Conservation (phyloP, 2,329 filamentous ascomycete genomes). For the Ceratocystis harringtonii region DNA sequence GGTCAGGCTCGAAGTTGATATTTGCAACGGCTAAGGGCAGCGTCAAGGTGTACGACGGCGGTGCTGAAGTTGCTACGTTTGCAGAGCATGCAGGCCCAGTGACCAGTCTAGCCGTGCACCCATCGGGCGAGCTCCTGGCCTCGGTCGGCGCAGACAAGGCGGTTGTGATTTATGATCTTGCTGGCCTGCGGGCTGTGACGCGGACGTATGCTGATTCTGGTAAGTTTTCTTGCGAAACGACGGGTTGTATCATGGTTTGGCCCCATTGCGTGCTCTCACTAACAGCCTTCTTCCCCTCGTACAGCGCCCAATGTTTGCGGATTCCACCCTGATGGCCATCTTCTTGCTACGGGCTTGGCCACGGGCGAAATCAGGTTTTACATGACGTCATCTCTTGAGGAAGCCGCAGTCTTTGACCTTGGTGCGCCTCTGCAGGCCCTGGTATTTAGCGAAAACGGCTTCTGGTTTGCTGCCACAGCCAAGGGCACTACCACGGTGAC, state of each 20-base stretch:
- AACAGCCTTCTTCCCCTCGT: conserved; percentile 15
- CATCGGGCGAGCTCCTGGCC: conserved; percentile 66
- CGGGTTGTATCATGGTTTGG: neutral
- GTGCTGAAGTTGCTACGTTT: conserved; percentile 52
- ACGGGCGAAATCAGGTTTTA: conserved; percentile 77
- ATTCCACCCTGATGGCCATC: conserved; percentile 94
- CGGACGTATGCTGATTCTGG: conserved; percentile 68
- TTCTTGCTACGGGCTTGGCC: conserved; percentile 70
- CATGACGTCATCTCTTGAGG: conserved; percentile 64
- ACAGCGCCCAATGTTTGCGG: conserved; percentile 59
- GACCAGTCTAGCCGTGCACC: conserved; percentile 65
- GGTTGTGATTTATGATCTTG: conserved; percentile 75
- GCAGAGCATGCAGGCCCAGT: conserved; percentile 71
- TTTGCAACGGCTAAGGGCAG: conserved; percentile 61
- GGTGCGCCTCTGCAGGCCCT: conserved; percentile 59
- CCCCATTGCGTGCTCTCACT: neutral
- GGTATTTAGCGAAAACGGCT: conserved; percentile 90
- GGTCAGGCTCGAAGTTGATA: conserved; percentile 53
- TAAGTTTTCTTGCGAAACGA: conserved; percentile 32
- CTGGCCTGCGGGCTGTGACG: conserved; percentile 50
- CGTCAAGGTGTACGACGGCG: conserved; percentile 66
- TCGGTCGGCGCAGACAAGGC: conserved; percentile 87
- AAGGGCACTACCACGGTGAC: conserved; percentile 65
- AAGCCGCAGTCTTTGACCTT: conserved; percentile 58
- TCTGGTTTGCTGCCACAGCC: conserved; percentile 76